Evolutionary conservation across 805 yeast species (phyloP).

Genomic region (Ogataea glucozyma): DNA sequence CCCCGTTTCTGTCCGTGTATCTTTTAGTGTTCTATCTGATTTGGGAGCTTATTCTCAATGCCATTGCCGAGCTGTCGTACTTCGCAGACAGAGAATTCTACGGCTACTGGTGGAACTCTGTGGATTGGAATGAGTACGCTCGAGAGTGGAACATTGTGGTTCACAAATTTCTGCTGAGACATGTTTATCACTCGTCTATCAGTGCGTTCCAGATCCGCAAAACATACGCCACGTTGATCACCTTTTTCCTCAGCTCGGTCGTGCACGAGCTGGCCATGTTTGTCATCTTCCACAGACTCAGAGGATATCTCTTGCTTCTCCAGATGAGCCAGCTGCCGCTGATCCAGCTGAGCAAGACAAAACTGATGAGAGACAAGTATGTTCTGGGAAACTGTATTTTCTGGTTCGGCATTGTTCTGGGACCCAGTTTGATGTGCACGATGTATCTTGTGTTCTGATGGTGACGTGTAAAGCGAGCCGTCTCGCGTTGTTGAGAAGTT

Average conservation of each 20-base stretch:
- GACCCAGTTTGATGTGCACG: conserved; percentile 87
- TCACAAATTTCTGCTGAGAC: conserved; percentile 83
- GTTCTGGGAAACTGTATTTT: conserved; percentile 78
- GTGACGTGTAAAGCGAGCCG: conserved; percentile 5
- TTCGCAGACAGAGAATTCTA: conserved; percentile 93
- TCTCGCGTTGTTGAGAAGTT: no score
- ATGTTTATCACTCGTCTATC: conserved; percentile 90
- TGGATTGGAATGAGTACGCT: conserved; percentile 90
- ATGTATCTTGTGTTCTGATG: conserved; percentile 76
- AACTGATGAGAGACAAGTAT: conserved; percentile 53
- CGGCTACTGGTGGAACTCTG: conserved; percentile 97
- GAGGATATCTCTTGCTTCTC: conserved; percentile 76
- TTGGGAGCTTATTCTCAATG: conserved; percentile 93
- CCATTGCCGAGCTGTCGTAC: conserved; percentile 81
- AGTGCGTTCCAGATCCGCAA: conserved; percentile 70
- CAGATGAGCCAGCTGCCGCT: conserved; percentile 91
- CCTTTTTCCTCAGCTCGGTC: conserved; percentile 76
- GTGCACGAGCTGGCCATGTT: conserved; percentile 94
- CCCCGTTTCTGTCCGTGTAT: conserved; percentile 76
- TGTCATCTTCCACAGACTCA: conserved; percentile 72
- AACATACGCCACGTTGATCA: conserved; percentile 67
- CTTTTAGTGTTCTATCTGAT: conserved; percentile 81
- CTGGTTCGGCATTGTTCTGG: conserved; percentile 89
- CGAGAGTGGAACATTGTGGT: conserved; percentile 95
- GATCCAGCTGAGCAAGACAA: conserved; percentile 61